Evolutionary conservation across 371 early-diverging fungal species (phyloP).

Genomic region (Mucor piriformis): DNA sequence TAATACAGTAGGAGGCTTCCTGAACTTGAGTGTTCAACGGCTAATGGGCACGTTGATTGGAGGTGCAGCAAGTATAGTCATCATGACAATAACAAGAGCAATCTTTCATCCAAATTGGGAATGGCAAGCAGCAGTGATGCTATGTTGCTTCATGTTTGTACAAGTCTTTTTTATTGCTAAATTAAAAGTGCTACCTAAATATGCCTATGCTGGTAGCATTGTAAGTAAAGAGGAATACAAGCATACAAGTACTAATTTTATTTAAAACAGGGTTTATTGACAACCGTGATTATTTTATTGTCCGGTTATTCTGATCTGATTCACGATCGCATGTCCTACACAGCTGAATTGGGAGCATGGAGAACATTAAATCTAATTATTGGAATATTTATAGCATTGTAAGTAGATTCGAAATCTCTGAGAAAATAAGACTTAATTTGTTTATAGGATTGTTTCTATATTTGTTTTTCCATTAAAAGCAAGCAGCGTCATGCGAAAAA

Average conservation of each 20-base stretch:
- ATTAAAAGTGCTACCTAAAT: constrained; percentile 34
- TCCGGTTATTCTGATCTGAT: constrained; percentile 39
- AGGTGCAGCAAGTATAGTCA: constrained; percentile 32
- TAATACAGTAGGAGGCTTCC: constrained; percentile 40
- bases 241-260: background rate
- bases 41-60: constrained; percentile 41
- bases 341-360: constrained; percentile 36
- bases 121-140: constrained; percentile 27
- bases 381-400: constrained; percentile 42
- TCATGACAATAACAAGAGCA: constrained; percentile 35
- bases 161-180: constrained; percentile 43
- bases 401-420: constrained; percentile 6
- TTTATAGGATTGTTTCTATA: constrained; percentile 24
- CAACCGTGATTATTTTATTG: constrained; percentile 36
- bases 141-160: constrained; percentile 33
- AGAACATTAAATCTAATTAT: constrained; percentile 36
- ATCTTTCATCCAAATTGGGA: constrained; percentile 36
- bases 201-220: constrained; percentile 40
- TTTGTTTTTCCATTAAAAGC: constrained; percentile 43
- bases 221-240: constrained; percentile 19
- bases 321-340: constrained; percentile 28
- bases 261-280: constrained; percentile 32
- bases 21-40: constrained; percentile 37
- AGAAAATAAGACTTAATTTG: background rate
- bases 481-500: constrained; percentile 34